phyloP scores from a whole-genome alignment of 1,284 basidiomycete genomes.

The Ustilago sp. region DNA sequence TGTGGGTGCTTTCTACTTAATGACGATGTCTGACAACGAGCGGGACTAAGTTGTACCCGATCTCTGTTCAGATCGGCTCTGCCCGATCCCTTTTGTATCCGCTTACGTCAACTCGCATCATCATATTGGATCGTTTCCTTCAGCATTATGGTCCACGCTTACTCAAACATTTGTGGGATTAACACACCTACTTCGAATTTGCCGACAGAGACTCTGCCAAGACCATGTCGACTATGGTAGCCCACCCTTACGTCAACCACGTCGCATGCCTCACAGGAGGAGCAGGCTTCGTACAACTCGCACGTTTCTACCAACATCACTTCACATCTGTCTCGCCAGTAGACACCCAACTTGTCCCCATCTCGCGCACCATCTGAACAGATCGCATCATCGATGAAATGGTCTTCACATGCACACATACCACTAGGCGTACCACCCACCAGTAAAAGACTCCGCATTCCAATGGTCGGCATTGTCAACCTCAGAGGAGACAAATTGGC shows the following conservation, averaged over 20 bases:
- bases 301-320: constrained; percentile 39
- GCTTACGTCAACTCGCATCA: too few species aligned
- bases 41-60: too few species aligned
- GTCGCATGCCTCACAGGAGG: constrained; percentile 41
- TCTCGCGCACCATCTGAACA: constrained; percentile 27
- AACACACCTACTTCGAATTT: constrained; percentile 44
- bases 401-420: constrained; percentile 40
- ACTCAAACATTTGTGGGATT: constrained; percentile 43
- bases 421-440: constrained; percentile 36
- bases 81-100: too few species aligned
- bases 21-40: too few species aligned
- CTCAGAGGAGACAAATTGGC: constrained; percentile 44
- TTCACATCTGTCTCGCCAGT: constrained; percentile 31
- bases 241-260: constrained; percentile 42
- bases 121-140: too few species aligned
- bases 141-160: constrained; percentile 23
- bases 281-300: constrained; percentile 23
- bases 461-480: constrained; percentile 46
- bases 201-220: constrained; percentile 29
- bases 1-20: too few species aligned
- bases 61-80: too few species aligned
- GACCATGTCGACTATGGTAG: constrained; percentile 45
- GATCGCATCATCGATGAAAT: constrained; percentile 47
- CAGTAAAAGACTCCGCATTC: constrained; percentile 24
- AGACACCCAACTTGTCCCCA: constrained; percentile 23